Evolutionary conservation across 257 asterid genomes (phyloP), one percentile per base, ranked within the genome.

Genomic region (Gardenia jasminoides): DNA sequence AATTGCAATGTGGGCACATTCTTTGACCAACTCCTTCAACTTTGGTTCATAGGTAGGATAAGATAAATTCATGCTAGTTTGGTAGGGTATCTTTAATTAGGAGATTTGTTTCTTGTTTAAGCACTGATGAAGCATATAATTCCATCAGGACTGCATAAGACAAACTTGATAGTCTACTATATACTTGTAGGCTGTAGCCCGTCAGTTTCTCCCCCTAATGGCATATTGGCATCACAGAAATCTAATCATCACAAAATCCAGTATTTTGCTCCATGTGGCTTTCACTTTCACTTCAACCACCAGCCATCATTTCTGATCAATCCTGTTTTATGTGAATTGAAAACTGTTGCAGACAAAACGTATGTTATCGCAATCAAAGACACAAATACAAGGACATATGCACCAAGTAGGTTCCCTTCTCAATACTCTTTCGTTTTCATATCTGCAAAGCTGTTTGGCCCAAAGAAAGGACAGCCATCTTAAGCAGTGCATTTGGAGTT

Each of bases 281-380:
- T 82, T 87, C 90, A 81, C 86, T 81, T 81, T 87, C 90, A 74
- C 80, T 80, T 24, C 87, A 82, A 82, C 78, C 56, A 41, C 76
- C 75, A 67, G 65, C 67, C 62, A 59, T 79, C 39, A 78, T 62
- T 79, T 15, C 31, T 58, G 2, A 33, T 59, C 5, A 74, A 36
- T 56, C 67, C 61, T 74, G 59, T 64, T 82, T 50, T 67, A 52
- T 64, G 76, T 11, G 30, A 64, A 66, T 59, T 70, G 50, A 64
- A 70, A 56, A 11, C 20, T 46, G 61, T 75, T 26, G 44, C 75
- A 44, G 75, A 76, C 81, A 78, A 56, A 58, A 74, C 26, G 70
- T 48, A 67, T 39, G 74, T n/a, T 73, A 54, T 67, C 61, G 11
- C 58, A 70, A 28, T 76, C 67, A 74, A 30, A 77, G 36, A 65